These are phyloP conservation scores for Calonectria fujianensis DNA, from an alignment of 2,329 filamentous ascomycete species.

Conservation along the genomic window DNA sequence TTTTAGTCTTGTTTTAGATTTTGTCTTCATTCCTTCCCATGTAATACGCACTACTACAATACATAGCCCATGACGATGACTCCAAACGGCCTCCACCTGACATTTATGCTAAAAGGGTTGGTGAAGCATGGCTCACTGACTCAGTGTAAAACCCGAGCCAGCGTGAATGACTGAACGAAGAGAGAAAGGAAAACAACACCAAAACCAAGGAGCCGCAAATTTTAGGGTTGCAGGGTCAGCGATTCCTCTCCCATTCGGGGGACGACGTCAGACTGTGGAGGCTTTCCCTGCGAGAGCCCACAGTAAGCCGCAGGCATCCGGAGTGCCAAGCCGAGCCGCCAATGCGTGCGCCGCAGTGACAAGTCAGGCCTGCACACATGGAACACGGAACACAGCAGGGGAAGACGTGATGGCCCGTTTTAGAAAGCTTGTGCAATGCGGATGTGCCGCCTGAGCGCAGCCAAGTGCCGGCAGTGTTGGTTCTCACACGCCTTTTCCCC, in stretches of 20 bases:
- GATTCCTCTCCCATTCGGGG: not conserved
- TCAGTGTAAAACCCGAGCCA: not conserved
- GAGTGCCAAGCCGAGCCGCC: conserved; percentile 6
- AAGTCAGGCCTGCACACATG: not conserved
- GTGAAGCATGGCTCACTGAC: not conserved
- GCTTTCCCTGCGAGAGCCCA: conserved; percentile 4
- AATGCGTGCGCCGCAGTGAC: conserved; percentile 12
- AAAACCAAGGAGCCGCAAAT: not conserved
- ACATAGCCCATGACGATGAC: not conserved
- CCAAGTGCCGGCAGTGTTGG: conserved; percentile 19
- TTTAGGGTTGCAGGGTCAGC: not conserved
- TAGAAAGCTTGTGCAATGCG: not conserved
- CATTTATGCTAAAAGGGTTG: not conserved
- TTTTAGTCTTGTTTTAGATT: conserved; percentile 13
- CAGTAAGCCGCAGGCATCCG: conserved; percentile 28
- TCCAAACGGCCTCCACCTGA: not conserved
- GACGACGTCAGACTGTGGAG: not conserved
- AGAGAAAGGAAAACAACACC: not conserved
- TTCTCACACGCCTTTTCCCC: not conserved
- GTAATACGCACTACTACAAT: not conserved
- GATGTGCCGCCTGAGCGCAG: not conserved
- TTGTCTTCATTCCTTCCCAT: not conserved
- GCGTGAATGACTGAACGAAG: not conserved
- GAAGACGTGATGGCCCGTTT: not conserved
- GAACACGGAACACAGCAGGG: not conserved